Evolutionary conservation across 2,329 filamentous ascomycete genomes (phyloP), one percentile per base, ranked within the genome.

Genomic region (Botrytis tulipae): DNA sequence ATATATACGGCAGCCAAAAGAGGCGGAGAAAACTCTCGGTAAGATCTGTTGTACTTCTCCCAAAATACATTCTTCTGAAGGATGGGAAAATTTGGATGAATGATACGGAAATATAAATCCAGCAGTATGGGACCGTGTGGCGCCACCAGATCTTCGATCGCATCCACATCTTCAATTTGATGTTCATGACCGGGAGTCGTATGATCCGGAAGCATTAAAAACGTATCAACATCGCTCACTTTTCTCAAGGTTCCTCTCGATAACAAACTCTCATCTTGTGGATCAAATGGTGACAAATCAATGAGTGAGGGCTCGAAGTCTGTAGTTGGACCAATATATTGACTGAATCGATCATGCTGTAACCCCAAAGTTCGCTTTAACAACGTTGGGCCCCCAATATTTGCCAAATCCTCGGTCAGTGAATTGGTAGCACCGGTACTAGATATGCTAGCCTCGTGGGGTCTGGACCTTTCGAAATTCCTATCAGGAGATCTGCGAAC

Each of bases 221-320:
- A 96, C 73, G 91, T 95, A 81, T 94, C 92, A 82, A 88, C 83
- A 74, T 92, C 89, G 83, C 91, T 92, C 77, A 95, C 93, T 82
- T 92, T 92, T 79, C 93, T 88, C 74, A 95, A 87, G 8, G 87
- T 90, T 44, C 89, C 90, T 77, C 89, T 85, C 57, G 92, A 88
- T 73, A 93, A 86, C 35, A 92, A 87, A 79, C 91, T 94, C 83
- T 95, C 93, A 84, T 95, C 92, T 80, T 92, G 91, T 44, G 90
- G 91, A 82, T 95, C 92, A 82, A 95, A 95, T 9, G 90, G 87
- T 35, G 92, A 94, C 35, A 95, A 86, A 78, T 93, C 92, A 82
- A 95, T 93, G 72, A 96, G 86, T n/a, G 91, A 91, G 25, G 92
- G 92, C 81, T 96, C 93, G 80, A 95, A 93, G 78, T 94, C 92